These are phyloP conservation scores for Phaeoacremonium minimum DNA, from an alignment of 2,329 filamentous ascomycete genomes.

Conservation along the genomic window DNA sequence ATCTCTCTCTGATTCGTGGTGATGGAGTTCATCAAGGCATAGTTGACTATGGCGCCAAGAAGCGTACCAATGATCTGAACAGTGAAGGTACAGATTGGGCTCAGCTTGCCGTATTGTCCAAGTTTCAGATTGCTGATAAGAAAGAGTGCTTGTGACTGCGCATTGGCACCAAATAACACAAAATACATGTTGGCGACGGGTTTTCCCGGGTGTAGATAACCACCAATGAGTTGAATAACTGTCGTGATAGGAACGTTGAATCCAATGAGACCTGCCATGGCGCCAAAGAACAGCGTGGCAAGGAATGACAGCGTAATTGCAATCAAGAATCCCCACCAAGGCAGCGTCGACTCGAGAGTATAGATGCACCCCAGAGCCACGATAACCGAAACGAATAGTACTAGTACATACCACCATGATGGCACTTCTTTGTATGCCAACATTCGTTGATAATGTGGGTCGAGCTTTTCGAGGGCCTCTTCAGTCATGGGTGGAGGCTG, in stretches of 20 bases:
- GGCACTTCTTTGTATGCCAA: conserved; percentile 34
- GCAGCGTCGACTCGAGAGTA: conserved; percentile 26
- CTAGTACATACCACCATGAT: conserved; percentile 32
- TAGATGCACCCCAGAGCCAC: conserved; percentile 33
- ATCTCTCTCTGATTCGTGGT: conserved; percentile 35
- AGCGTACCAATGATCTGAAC: conserved; percentile 35
- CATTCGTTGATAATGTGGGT: conserved; percentile 38
- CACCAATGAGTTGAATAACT: conserved; percentile 40
- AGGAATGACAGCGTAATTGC: conserved; percentile 26
- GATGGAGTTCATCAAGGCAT: conserved; percentile 39
- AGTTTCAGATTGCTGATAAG: conserved; percentile 29
- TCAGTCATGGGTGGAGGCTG: conserved; percentile 11
- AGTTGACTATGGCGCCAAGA: conserved; percentile 38
- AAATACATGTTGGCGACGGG: conserved; percentile 41
- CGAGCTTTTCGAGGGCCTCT: conserved; percentile 15
- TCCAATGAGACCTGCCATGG: conserved; percentile 29
- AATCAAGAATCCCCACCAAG: conserved; percentile 37
- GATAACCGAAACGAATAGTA: conserved; percentile 26
- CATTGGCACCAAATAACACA: conserved; percentile 27
- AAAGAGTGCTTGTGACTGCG: conserved; percentile 23
- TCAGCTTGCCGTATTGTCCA: conserved; percentile 29
- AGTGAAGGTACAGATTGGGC: conserved; percentile 36
- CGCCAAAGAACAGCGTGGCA: conserved; percentile 34
- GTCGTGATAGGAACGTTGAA: conserved; percentile 30
- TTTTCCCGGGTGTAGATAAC: conserved; percentile 35